Evolutionary conservation across 2,329 filamentous ascomycete genomes (phyloP).

Genomic region (Aureobasidium melanogenum): DNA sequence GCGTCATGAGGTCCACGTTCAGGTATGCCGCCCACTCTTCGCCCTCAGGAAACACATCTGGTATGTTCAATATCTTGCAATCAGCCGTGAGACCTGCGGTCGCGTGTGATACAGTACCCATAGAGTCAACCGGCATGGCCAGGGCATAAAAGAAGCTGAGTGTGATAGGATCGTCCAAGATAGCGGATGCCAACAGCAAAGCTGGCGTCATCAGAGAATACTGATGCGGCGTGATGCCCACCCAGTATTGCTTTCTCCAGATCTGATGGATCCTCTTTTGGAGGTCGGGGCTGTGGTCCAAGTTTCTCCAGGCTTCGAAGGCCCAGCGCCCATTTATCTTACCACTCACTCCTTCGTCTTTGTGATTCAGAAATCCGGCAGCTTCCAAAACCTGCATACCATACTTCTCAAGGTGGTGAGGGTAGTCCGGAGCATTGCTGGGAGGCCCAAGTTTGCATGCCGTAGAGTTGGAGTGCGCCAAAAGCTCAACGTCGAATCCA

Average conservation of each 20-base stretch:
- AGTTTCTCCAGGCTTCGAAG: not conserved
- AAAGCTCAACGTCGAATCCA: not conserved
- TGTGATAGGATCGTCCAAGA: not conserved
- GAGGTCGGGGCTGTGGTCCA: not conserved
- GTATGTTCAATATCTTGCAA: not conserved
- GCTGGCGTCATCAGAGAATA: not conserved
- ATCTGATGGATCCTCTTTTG: not conserved
- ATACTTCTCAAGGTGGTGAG: not conserved
- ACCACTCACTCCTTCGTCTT: not conserved
- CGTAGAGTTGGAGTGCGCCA: not conserved
- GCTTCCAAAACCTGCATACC: not conserved
- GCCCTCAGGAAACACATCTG: not conserved
- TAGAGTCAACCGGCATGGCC: not conserved
- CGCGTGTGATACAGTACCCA: not conserved
- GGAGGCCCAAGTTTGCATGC: not conserved
- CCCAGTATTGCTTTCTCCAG: not conserved
- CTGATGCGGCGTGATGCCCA: not conserved
- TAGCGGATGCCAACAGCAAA: not conserved
- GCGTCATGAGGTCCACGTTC: not conserved
- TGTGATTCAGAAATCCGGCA: not conserved
- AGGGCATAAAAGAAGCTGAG: not conserved
- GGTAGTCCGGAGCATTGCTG: not conserved
- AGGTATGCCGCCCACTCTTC: not conserved
- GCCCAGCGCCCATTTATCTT: not conserved
- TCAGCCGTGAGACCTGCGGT: not conserved